Conservation (phyloP, 768 basidiomycete species). For the Kondoa subrosea region DNA sequence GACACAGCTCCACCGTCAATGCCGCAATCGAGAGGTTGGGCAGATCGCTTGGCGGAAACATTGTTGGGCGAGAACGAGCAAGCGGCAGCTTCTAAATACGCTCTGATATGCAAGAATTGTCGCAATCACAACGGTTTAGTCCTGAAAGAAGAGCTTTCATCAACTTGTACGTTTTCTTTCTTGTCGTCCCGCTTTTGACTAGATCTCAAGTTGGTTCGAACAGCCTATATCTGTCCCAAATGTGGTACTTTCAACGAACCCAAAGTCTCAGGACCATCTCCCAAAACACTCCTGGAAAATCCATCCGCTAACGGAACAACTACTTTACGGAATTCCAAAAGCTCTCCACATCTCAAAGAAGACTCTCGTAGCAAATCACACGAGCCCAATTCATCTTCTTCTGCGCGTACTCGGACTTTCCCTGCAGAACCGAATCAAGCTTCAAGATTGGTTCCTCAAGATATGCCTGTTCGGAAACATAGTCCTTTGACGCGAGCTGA, state of each 20-base stretch:
- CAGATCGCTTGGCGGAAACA: slow-evolving; percentile 72
- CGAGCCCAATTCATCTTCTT: neutral
- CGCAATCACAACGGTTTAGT: slow-evolving; percentile 78
- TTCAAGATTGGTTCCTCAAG: neutral
- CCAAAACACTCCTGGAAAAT: neutral
- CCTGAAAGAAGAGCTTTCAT: slow-evolving; percentile 61
- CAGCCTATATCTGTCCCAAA: slow-evolving; percentile 73
- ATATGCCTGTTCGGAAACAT: neutral
- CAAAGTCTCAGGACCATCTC: slow-evolving; percentile 2
- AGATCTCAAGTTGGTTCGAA: neutral
- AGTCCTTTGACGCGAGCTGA: neutral
- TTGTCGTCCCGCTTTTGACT: neutral
- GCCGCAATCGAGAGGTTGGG: slow-evolving; percentile 54
- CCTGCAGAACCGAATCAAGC: neutral
- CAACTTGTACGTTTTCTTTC: slow-evolving; percentile 47
- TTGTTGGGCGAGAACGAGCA: slow-evolving; percentile 47
- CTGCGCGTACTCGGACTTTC: neutral
- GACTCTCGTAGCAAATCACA: neutral
- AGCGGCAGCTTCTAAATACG: slow-evolving; percentile 43
- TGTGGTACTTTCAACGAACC: slow-evolving; percentile 61
- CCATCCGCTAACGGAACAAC: neutral
- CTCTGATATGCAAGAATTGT: slow-evolving; percentile 74
- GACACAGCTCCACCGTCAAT: slow-evolving; percentile 32
- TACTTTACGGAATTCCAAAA: neutral
- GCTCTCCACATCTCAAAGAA: neutral